Evolutionary conservation across 352 stramenopile species (phyloP).

Genomic region (Globisporangium uncinulatum): DNA sequence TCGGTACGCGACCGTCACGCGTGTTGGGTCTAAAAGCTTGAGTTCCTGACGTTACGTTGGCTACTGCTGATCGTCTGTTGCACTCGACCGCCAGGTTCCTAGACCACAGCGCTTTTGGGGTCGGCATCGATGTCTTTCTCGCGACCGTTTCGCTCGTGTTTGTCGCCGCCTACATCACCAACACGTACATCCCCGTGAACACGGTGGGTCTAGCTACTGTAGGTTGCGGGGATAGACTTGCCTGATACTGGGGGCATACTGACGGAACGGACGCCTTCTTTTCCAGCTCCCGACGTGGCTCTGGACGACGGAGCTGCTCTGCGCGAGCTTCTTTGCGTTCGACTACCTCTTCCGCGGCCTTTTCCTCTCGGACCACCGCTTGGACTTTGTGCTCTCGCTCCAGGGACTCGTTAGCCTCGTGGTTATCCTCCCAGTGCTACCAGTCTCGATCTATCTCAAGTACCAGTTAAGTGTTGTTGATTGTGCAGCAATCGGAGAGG

Average conservation of each 20-base stretch:
- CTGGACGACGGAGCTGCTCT: conserved; percentile 66
- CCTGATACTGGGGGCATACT: background rate
- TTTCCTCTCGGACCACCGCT: conserved; percentile 58
- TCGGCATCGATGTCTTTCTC: conserved; percentile 56
- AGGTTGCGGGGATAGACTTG: too few relatives aligned
- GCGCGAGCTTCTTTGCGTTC: conserved; percentile 49
- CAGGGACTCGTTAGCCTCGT: conserved; percentile 44
- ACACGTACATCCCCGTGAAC: conserved; percentile 70
- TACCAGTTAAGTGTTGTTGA: conserved; percentile 49
- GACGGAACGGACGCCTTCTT: background rate
- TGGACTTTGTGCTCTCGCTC: conserved; percentile 62
- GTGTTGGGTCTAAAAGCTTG: too few relatives aligned
- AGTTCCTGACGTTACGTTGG: too few relatives aligned
- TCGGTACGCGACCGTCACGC: conserved; percentile 10
- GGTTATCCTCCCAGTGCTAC: conserved; percentile 72
- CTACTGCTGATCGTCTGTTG: background rate
- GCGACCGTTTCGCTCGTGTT: conserved; percentile 52
- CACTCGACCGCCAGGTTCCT: conserved; percentile 26
- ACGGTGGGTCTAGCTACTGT: conserved; percentile 21
- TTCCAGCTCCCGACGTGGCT: conserved; percentile 57
- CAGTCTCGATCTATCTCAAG: conserved; percentile 61
- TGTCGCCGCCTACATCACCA: conserved; percentile 61
- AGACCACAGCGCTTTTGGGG: conserved; percentile 73
- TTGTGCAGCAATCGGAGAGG: background rate
- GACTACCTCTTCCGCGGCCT: conserved; percentile 73